Evolutionary conservation across 2,329 filamentous ascomycete species (phyloP).

Genomic region (Pseudogymnoascus sp.): DNA sequence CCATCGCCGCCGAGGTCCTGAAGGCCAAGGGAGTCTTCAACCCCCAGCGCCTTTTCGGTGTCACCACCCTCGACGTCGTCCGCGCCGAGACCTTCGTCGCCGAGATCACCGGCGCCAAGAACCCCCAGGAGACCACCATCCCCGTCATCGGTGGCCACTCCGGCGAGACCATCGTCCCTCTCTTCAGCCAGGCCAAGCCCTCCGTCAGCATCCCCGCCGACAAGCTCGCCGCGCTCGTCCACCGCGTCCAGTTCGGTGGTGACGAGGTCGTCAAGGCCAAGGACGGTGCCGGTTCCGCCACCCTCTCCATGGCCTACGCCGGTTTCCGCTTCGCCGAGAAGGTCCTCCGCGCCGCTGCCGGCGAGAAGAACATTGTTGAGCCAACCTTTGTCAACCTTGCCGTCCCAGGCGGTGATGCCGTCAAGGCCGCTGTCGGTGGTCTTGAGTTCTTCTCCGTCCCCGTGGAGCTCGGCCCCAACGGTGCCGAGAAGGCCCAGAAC

Average conservation of each 20-base stretch:
- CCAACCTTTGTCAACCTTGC: constrained; percentile 95
- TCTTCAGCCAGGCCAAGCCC: constrained; percentile 87
- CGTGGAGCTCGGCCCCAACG: constrained; percentile 80
- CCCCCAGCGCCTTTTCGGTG: constrained; percentile 91
- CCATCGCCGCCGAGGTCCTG: constrained; percentile 93
- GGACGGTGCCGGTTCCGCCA: constrained; percentile 83
- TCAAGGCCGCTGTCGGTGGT: constrained; percentile 69
- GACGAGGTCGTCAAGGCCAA: constrained; percentile 96
- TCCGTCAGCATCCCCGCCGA: constrained; percentile 73
- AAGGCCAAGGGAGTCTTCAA: constrained; percentile 92
- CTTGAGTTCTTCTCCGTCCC: constrained; percentile 94
- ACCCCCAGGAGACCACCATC: constrained; percentile 75
- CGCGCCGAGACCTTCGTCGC: constrained; percentile 95
- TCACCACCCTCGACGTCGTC: constrained; percentile 97
- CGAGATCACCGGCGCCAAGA: constrained; percentile 71
- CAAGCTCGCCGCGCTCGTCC: constrained; percentile 82
- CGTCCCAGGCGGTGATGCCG: constrained; percentile 76
- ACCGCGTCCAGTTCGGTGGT: constrained; percentile 96
- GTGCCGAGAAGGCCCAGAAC: constrained; percentile 79
- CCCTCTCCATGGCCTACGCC: constrained; percentile 90
- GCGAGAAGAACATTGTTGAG: constrained; percentile 88
- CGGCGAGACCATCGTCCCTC: constrained; percentile 93
- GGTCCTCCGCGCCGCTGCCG: constrained; percentile 85
- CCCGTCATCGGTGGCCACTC: constrained; percentile 96
- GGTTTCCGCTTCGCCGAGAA: constrained; percentile 95